phyloP scores from a whole-genome alignment of 345 rosid genomes.

The Chamaenerion angustifolium region DNA sequence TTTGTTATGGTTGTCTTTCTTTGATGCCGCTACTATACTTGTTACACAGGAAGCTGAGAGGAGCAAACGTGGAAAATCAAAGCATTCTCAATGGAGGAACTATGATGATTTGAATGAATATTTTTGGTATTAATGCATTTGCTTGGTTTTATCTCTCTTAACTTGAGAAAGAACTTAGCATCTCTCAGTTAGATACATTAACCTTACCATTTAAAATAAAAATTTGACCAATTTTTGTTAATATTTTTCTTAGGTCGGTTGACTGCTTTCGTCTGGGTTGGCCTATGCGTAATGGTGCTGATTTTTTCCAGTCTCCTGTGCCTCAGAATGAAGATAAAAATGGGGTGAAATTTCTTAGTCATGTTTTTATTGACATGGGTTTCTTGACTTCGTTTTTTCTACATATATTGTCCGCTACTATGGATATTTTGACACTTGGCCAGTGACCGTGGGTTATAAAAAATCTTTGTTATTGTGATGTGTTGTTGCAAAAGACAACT shows the following conservation, averaged over 20 bases:
- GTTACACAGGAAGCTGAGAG: conserved; percentile 71
- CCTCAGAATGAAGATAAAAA: conserved; percentile 31
- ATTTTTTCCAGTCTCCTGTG: conserved; percentile 50
- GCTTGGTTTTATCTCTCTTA: too few species aligned
- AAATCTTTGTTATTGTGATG: too few species aligned
- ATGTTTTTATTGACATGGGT: conserved; percentile 1
- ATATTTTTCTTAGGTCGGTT: conserved; percentile 50
- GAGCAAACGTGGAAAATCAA: conserved; percentile 75
- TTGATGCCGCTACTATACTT: conserved; percentile 6
- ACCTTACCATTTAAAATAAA: not conserved
- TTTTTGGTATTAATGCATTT: conserved; percentile 51
- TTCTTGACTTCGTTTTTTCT: not conserved
- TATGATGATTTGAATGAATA: conserved; percentile 96
- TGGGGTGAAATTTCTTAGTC: too few species aligned
- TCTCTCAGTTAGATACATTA: not conserved
- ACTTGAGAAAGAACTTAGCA: too few species aligned
- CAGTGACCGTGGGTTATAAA: too few species aligned
- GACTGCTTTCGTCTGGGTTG: conserved; percentile 96
- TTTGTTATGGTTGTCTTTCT: not conserved
- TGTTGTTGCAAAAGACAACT: too few species aligned
- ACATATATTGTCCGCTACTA: too few species aligned
- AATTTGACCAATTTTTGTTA: not conserved
- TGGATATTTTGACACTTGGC: too few species aligned
- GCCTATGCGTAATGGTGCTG: conserved; percentile 99
- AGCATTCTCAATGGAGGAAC: conserved; percentile 99